Percentiles rank a stretch among this genome's conserved stretches.
phyloP scores from a whole-genome alignment of 2,329 filamentous ascomycete genomes.

The Colletotrichum orchidophilum region DNA sequence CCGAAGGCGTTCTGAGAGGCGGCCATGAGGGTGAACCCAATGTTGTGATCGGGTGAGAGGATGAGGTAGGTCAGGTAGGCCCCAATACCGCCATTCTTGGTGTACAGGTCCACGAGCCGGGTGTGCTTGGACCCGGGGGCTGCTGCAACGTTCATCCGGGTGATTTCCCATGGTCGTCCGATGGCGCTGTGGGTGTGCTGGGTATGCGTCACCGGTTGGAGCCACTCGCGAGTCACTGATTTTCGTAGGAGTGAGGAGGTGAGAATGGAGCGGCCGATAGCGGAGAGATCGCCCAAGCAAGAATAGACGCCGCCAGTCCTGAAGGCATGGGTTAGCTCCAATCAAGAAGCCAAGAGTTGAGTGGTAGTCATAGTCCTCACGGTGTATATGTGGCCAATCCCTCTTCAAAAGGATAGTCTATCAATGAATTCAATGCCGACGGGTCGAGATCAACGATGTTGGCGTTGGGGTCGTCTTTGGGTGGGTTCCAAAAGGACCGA shows the following conservation, averaged over 20 bases:
- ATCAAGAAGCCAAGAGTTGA: not conserved
- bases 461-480: constrained; percentile 4
- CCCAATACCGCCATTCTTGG: constrained; percentile 39
- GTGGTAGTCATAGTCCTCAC: not conserved
- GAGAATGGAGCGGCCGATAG: constrained; percentile 36
- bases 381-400: constrained; percentile 5
- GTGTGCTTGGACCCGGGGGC: constrained; percentile 36
- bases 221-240: constrained; percentile 30
- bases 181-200: constrained; percentile 27
- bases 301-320: constrained; percentile 33
- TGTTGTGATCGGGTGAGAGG: constrained; percentile 37
- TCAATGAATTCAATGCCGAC: not conserved
- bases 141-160: constrained; percentile 30
- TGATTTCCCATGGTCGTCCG: constrained; percentile 37
- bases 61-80: constrained; percentile 39
- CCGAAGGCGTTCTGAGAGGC: constrained; percentile 33
- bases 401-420: not conserved
- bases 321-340: not conserved
- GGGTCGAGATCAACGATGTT: not conserved
- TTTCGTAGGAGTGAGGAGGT: constrained; percentile 31
- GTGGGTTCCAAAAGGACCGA: constrained; percentile 2
- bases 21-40: constrained; percentile 40
- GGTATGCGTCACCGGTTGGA: constrained; percentile 34
- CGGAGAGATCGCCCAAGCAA: constrained; percentile 21
- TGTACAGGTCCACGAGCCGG: constrained; percentile 41